These are phyloP conservation scores for Xylariaceae sp. DNA, from an alignment of 2,329 filamentous ascomycete species.

Conservation along the genomic window DNA sequence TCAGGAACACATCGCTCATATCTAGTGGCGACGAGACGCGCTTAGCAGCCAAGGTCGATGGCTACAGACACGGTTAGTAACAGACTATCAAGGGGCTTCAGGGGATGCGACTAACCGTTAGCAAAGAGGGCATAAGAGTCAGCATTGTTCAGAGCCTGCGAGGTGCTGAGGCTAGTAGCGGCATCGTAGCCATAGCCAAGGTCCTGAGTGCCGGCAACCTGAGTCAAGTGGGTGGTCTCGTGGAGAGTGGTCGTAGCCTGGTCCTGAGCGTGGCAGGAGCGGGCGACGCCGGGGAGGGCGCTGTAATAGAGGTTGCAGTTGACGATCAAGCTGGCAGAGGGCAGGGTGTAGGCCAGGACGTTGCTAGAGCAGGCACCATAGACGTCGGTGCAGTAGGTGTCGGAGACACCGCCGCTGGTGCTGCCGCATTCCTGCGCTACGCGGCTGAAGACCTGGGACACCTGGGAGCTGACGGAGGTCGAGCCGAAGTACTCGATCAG, in stretches of 20 bases:
- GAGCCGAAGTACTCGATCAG: constrained; percentile 61
- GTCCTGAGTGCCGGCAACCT: constrained; percentile 54
- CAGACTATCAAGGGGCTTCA: not conserved
- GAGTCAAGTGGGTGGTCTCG: constrained; percentile 59
- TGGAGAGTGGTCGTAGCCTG: constrained; percentile 61
- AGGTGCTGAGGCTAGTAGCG: constrained; percentile 42
- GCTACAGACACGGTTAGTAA: constrained; percentile 21
- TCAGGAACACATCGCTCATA: not conserved
- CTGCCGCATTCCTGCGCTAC: constrained; percentile 53
- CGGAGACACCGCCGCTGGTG: constrained; percentile 42
- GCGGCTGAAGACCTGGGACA: constrained; percentile 35
- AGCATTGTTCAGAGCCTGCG: constrained; percentile 56
- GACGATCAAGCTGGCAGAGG: constrained; percentile 48
- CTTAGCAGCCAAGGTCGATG: constrained; percentile 38
- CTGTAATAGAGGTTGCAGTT: constrained; percentile 59
- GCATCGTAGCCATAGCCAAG: constrained; percentile 51
- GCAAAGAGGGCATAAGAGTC: constrained; percentile 50
- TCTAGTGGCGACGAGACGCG: not conserved
- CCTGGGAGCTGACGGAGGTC: constrained; percentile 35
- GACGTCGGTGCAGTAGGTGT: constrained; percentile 55
- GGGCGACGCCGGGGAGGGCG: constrained; percentile 44
- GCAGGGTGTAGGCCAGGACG: constrained; percentile 59
- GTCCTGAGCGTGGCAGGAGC: constrained; percentile 58
- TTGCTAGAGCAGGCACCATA: constrained; percentile 46
- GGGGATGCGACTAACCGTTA: constrained; percentile 34